phyloP scores from a whole-genome alignment of 768 basidiomycete species.

The Mycena capillaripes region DNA sequence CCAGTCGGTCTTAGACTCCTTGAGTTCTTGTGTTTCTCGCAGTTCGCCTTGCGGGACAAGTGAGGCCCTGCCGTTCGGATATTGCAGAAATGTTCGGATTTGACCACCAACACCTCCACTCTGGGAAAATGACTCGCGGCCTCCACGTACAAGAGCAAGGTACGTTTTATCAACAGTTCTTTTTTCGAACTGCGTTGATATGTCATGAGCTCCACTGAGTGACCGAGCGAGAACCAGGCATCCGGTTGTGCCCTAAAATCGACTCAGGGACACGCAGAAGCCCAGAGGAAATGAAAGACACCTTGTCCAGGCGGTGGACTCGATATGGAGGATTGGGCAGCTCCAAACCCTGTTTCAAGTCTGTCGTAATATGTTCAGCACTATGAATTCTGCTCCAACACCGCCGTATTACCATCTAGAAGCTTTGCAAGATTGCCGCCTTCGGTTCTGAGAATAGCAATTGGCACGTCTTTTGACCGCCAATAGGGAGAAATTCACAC shows the following conservation, averaged over 20 bases:
- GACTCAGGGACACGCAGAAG: background rate
- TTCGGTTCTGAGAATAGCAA: constrained; percentile 22
- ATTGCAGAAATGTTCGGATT: constrained; percentile 59
- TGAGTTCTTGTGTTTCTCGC: constrained; percentile 41
- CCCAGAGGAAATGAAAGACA: constrained; percentile 37
- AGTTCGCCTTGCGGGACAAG: constrained; percentile 38
- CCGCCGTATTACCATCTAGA: constrained; percentile 4
- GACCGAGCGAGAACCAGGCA: constrained; percentile 69
- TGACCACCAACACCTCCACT: constrained; percentile 54
- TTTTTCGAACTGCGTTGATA: constrained; percentile 68
- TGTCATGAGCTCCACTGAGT: constrained; percentile 54
- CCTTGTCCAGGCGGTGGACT: constrained; percentile 80
- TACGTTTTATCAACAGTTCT: constrained; percentile 69
- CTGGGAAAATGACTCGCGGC: constrained; percentile 57
- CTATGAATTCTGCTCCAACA: background rate
- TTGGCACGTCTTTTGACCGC: constrained; percentile 51
- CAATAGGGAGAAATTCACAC: constrained; percentile 47
- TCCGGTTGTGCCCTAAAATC: constrained; percentile 71
- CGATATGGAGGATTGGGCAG: constrained; percentile 57
- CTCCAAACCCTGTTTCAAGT: constrained; percentile 48
- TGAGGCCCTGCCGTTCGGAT: constrained; percentile 62
- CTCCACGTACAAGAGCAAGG: constrained; percentile 73
- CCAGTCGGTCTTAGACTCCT: constrained; percentile 67
- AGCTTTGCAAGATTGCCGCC: constrained; percentile 21
- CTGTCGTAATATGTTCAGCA: constrained; percentile 11